Percentiles rank a stretch among this genome's conserved stretches.
Evolutionary conservation across 2,329 filamentous ascomycete species (phyloP).

Genomic region (Capronia americana): DNA sequence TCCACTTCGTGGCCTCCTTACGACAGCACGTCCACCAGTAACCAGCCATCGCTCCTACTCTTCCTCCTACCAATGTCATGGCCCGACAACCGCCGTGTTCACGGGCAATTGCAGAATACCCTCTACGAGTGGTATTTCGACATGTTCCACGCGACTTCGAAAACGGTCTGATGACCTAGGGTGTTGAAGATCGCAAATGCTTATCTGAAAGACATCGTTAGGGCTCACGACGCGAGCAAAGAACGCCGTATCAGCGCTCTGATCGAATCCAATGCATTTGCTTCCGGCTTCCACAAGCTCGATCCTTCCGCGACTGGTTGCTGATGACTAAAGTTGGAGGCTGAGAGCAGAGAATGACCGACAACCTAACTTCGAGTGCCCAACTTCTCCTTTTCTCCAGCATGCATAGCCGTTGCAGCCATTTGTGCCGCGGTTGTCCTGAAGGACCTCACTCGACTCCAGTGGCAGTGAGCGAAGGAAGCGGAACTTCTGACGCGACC

Average conservation of each 20-base stretch:
- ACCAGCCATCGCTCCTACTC: background rate
- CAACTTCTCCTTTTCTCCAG: background rate
- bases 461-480: background rate
- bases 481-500: background rate
- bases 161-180: background rate
- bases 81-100: background rate
- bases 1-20: background rate
- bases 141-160: background rate
- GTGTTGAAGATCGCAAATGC: background rate
- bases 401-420: background rate
- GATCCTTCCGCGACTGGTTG: background rate
- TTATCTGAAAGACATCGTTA: background rate
- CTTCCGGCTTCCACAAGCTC: background rate
- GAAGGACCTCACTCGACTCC: background rate
- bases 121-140: background rate
- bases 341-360: background rate
- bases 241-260: background rate
- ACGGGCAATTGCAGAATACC: background rate
- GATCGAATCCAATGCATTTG: background rate
- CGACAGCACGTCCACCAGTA: background rate
- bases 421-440: background rate
- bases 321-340: background rate
- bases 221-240: background rate
- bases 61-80: background rate
- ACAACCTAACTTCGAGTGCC: background rate